phyloP scores from a whole-genome alignment of 2,329 filamentous ascomycete genomes.

The Fusarium incarnatum region DNA sequence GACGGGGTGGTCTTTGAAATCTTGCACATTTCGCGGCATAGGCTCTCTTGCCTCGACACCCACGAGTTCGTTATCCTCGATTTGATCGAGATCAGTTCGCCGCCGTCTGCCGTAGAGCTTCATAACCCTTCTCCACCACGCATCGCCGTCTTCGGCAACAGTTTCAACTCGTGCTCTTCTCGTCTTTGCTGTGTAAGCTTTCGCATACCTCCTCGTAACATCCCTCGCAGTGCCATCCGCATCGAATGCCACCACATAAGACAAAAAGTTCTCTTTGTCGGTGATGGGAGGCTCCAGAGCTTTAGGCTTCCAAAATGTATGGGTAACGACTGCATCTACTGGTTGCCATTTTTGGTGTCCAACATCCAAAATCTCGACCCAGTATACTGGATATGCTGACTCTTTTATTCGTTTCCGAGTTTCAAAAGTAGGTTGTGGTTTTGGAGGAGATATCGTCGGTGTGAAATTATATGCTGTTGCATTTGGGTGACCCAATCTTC shows the following conservation, averaged over 20 bases:
- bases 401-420: constrained; percentile 67
- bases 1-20: constrained; percentile 87
- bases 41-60: constrained; percentile 79
- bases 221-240: constrained; percentile 82
- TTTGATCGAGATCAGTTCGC: constrained; percentile 77
- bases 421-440: constrained; percentile 49
- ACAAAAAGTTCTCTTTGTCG: constrained; percentile 80
- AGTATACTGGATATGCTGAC: constrained; percentile 86
- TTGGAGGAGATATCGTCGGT: constrained; percentile 57
- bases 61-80: constrained; percentile 82
- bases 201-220: constrained; percentile 88
- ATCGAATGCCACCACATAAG: constrained; percentile 88
- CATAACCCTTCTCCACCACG: constrained; percentile 67
- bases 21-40: constrained; percentile 86
- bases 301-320: constrained; percentile 77
- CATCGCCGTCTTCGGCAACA: constrained; percentile 59
- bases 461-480: constrained; percentile 64
- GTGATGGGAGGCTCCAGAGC: constrained; percentile 85
- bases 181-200: constrained; percentile 91
- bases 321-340: constrained; percentile 85
- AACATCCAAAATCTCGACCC: constrained; percentile 91
- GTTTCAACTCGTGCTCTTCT: constrained; percentile 81
- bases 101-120: constrained; percentile 57
- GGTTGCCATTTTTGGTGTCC: constrained; percentile 92
- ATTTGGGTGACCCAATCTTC: constrained; percentile 65